Percentiles rank a stretch among this genome's conserved stretches.
These are phyloP conservation scores for Colletotrichum godetiae DNA, from an alignment of 2,329 filamentous ascomycete genomes.

Conservation along the genomic window DNA sequence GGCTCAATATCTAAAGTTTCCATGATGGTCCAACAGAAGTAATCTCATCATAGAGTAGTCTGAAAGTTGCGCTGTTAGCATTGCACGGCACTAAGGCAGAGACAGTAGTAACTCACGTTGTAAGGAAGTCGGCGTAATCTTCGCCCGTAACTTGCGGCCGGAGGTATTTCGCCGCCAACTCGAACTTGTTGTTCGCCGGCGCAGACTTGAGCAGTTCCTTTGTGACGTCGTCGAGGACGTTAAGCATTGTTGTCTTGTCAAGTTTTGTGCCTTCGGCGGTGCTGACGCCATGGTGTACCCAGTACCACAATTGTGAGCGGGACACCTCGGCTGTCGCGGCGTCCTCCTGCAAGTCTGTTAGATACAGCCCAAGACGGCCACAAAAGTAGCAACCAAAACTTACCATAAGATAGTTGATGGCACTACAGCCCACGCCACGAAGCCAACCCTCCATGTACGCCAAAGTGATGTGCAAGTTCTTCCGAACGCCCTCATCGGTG, in stretches of 20 bases:
- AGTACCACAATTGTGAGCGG: conserved; percentile 89
- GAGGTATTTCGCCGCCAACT: conserved; percentile 28
- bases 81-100: not conserved
- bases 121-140: conserved; percentile 29
- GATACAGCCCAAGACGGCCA: not conserved
- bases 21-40: not conserved
- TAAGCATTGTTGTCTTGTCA: conserved; percentile 84
- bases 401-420: conserved; percentile 88
- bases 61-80: not conserved
- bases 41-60: conserved; percentile 7
- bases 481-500: conserved; percentile 88
- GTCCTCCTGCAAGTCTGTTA: conserved; percentile 66
- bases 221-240: conserved; percentile 73
- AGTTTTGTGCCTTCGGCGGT: conserved; percentile 85
- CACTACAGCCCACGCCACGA: conserved; percentile 88
- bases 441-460: conserved; percentile 96
- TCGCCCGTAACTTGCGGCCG: conserved; percentile 30
- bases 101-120: conserved; percentile 21
- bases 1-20: not conserved
- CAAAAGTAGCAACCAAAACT: not conserved
- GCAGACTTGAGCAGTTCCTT: conserved; percentile 24
- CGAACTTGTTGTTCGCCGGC: conserved; percentile 35
- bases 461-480: conserved; percentile 90
- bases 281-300: conserved; percentile 73
- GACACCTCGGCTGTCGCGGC: conserved; percentile 91